phyloP scores from a whole-genome alignment of 345 rosid genomes.

The Populus nigra region DNA sequence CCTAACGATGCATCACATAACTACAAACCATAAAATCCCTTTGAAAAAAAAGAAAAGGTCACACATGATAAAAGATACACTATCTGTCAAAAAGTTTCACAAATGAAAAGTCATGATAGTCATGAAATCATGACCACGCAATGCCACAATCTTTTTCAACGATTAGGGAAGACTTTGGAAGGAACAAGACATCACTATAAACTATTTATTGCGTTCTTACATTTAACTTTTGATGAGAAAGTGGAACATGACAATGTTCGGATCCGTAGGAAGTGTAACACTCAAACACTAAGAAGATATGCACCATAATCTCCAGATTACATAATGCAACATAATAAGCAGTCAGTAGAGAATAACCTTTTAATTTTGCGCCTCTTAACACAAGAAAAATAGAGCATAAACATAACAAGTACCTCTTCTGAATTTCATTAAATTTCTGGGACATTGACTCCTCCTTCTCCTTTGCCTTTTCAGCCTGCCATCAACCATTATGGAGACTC shows the following conservation, averaged over 20 bases:
- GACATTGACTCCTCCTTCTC: constrained; percentile 79
- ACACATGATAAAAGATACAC: background rate
- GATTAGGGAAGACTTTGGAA: background rate
- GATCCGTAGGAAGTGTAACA: background rate
- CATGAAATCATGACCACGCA: background rate
- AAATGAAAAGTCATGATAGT: background rate
- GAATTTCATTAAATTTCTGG: constrained; percentile 51
- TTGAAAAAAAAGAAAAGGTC: background rate
- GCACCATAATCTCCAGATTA: background rate
- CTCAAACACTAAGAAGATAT: background rate
- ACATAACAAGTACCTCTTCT: constrained; percentile 49
- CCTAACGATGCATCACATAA: background rate
- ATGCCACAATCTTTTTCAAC: background rate
- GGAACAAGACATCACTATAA: background rate
- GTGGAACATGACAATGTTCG: background rate
- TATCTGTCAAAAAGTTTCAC: background rate
- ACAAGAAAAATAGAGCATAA: background rate
- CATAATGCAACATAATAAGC: background rate
- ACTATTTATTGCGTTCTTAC: background rate
- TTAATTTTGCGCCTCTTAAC: background rate
- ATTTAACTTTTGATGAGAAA: background rate
- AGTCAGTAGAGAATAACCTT: background rate
- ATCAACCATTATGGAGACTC: constrained; percentile 18
- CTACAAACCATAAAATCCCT: background rate
- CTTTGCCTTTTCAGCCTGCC: constrained; percentile 94